Percentiles rank a stretch among this genome's conserved stretches.
phyloP scores from a whole-genome alignment of 352 stramenopile genomes.

The Pythium dissimile region DNA sequence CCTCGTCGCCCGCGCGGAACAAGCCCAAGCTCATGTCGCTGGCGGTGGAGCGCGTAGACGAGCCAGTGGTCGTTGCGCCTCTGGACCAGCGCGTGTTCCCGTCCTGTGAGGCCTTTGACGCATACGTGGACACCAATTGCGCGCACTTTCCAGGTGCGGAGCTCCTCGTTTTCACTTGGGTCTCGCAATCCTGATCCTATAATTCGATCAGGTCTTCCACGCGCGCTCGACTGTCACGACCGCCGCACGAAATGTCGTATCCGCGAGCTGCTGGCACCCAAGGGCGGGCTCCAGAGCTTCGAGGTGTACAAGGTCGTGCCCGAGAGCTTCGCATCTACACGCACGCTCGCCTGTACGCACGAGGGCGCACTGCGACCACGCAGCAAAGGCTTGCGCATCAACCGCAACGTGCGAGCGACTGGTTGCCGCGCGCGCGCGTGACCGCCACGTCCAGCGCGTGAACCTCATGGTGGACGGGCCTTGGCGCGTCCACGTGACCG shows the following conservation, averaged over 20 bases:
- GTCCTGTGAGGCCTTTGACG: constrained; percentile 4
- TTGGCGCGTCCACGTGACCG: constrained; percentile 14
- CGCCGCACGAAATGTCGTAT: not conserved
- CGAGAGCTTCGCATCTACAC: constrained; percentile 5
- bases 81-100: constrained; percentile 4
- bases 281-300: not conserved
- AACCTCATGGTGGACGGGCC: not conserved
- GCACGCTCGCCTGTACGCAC: constrained; percentile 10
- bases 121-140: constrained; percentile 1
- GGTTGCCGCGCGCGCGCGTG: constrained; percentile 6
- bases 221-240: not conserved
- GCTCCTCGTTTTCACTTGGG: not conserved
- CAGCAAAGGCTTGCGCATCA: constrained; percentile 1
- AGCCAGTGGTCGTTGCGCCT: constrained; percentile 1
- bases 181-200: not conserved
- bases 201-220: not conserved
- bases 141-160: constrained; percentile 9
- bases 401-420: constrained; percentile 1
- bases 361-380: not conserved
- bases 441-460: not conserved
- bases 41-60: not conserved
- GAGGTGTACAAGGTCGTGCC: constrained; percentile 3
- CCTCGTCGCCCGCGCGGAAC: not conserved
- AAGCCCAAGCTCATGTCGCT: constrained; percentile 6
- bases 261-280: not conserved